These are phyloP conservation scores for Sarcodon aspratus DNA, from an alignment of 768 basidiomycete genomes.

Conservation along the genomic window DNA sequence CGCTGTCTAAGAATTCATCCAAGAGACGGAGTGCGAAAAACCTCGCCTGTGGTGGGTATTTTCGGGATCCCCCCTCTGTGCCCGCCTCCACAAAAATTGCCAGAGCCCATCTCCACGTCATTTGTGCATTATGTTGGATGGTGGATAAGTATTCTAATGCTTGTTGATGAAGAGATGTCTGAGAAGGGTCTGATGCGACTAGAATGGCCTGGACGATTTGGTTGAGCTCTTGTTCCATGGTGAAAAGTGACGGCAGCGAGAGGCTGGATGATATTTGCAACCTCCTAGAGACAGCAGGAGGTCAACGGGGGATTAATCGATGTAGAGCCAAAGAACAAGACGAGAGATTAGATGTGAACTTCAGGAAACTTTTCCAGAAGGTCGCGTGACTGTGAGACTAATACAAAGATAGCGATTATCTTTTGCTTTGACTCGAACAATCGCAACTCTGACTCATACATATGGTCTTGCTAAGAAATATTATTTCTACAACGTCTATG, in stretches of 20 bases:
- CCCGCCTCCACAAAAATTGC: constrained; percentile 57
- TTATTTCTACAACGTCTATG: too few relatives aligned
- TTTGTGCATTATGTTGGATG: constrained; percentile 64
- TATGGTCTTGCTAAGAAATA: neutral
- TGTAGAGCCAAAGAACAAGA: too few relatives aligned
- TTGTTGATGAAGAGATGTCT: constrained; percentile 65
- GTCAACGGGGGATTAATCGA: too few relatives aligned
- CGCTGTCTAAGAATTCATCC: constrained; percentile 74
- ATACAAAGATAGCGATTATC: too few relatives aligned
- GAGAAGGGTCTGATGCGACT: constrained; percentile 76
- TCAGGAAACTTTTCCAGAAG: too few relatives aligned
- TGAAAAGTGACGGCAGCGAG: constrained; percentile 5
- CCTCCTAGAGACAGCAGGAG: too few relatives aligned
- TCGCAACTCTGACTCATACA: neutral
- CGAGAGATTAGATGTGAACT: too few relatives aligned
- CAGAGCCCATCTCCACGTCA: constrained; percentile 75
- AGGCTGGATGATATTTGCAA: too few relatives aligned
- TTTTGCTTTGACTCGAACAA: too few relatives aligned
- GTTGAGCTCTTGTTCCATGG: constrained; percentile 68
- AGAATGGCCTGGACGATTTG: constrained; percentile 76
- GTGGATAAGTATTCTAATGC: constrained; percentile 75
- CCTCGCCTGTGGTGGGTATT: constrained; percentile 60
- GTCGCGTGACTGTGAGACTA: too few relatives aligned
- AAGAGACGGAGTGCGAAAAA: constrained; percentile 74
- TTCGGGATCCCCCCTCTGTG: constrained; percentile 42